Percentiles rank a stretch among this genome's conserved stretches.
These are phyloP conservation scores for Acanthamoeba culbertsoni DNA, from an alignment of 208 protist genomes.

Conservation along the genomic window DNA sequence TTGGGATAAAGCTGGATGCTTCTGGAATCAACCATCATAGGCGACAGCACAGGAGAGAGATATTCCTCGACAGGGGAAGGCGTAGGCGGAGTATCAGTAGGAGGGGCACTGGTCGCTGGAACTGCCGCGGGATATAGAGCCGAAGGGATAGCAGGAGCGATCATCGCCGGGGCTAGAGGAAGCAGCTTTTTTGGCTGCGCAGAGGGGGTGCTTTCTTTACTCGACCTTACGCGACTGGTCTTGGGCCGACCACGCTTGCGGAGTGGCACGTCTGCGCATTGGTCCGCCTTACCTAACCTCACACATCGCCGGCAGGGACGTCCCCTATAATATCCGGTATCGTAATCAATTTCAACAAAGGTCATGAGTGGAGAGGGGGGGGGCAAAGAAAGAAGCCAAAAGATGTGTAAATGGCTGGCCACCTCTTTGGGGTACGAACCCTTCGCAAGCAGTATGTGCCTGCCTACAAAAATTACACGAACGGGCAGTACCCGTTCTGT, in stretches of 20 bases:
- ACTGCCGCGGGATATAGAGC: too few relatives aligned
- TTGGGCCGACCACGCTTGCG: not conserved
- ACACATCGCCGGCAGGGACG: not conserved
- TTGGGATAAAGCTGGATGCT: too few relatives aligned
- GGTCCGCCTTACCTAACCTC: not conserved
- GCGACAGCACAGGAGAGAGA: too few relatives aligned
- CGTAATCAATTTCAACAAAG: not conserved
- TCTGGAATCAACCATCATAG: too few relatives aligned
- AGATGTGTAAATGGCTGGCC: not conserved
- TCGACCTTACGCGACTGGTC: not conserved
- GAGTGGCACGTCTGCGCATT: not conserved
- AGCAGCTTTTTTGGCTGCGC: too few relatives aligned
- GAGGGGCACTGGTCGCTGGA: too few relatives aligned
- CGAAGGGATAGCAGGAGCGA: not conserved
- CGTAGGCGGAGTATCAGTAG: too few relatives aligned
- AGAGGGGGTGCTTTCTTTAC: too few relatives aligned
- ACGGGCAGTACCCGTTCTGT: not conserved
- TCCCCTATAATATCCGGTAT: not conserved
- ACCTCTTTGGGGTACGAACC: not conserved
- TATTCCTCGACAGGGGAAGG: too few relatives aligned
- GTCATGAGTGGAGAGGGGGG: not conserved
- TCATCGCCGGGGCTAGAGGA: not conserved
- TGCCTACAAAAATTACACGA: not conserved
- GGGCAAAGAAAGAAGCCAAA: not conserved
- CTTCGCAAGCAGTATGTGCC: not conserved